Conservation (phyloP, 2,329 filamentous ascomycete genomes). For the Torrubiellomyces zombiae region DNA sequence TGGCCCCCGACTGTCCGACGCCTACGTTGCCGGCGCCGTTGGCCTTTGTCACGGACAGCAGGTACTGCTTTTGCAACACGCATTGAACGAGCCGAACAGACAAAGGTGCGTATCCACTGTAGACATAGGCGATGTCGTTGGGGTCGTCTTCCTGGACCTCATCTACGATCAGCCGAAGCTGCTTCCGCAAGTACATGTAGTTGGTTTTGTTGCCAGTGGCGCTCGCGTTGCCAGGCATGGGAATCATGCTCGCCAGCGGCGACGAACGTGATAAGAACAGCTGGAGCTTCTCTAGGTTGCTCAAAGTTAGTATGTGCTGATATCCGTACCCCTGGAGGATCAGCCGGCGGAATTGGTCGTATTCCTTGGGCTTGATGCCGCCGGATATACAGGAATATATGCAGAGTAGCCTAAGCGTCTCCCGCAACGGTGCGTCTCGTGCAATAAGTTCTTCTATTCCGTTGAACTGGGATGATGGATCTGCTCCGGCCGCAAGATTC, state of each 20-base stretch:
- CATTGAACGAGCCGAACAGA: constrained; percentile 85
- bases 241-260: constrained; percentile 65
- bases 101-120: constrained; percentile 89
- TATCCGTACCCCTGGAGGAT: constrained; percentile 89
- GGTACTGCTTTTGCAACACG: constrained; percentile 75
- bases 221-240: constrained; percentile 43
- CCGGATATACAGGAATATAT: constrained; percentile 83
- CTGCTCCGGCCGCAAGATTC: constrained; percentile 78
- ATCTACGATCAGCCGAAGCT: constrained; percentile 78
- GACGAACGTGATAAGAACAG: constrained; percentile 66
- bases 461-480: constrained; percentile 78
- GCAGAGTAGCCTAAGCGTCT: constrained; percentile 71
- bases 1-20: constrained; percentile 26
- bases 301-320: constrained; percentile 81
- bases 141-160: constrained; percentile 93
- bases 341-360: constrained; percentile 75
- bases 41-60: constrained; percentile 54
- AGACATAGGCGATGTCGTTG: constrained; percentile 93
- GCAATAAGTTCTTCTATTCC: constrained; percentile 90
- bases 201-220: constrained; percentile 61
- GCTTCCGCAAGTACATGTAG: constrained; percentile 75
- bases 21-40: constrained; percentile 21
- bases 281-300: constrained; percentile 76
- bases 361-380: constrained; percentile 74
- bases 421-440: constrained; percentile 63